Conservation (phyloP, 177 flowering plant species). For the Vitis hybrid region DNA sequence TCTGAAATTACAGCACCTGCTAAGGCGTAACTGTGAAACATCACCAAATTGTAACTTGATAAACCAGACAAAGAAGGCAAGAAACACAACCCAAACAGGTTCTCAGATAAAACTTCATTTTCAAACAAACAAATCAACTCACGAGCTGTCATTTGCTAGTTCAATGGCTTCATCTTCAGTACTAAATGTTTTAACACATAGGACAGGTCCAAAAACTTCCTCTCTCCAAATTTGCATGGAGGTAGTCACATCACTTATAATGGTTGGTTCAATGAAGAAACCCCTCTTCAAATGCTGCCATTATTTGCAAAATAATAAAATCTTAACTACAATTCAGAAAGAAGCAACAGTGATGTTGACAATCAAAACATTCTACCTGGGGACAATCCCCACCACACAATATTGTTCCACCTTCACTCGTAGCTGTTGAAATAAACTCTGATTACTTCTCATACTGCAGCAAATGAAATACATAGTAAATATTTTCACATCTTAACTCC, state of each 20-base stretch:
- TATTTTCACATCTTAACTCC: neutral
- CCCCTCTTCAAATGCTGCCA: slow-evolving; percentile 88
- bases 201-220: slow-evolving; percentile 98
- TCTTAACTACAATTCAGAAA: neutral
- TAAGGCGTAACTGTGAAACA: slow-evolving; percentile 69
- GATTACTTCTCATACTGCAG: slow-evolving; percentile 82
- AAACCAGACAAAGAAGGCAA: neutral
- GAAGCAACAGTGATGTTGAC: slow-evolving; percentile 1
- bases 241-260: slow-evolving; percentile 72
- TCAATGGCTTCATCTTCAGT: slow-evolving; percentile 94
- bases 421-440: slow-evolving; percentile 76
- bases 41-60: neutral
- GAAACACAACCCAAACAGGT: neutral
- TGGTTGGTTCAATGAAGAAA: slow-evolving; percentile 74
- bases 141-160: slow-evolving; percentile 88
- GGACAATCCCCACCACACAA: slow-evolving; percentile 82
- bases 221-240: slow-evolving; percentile 99
- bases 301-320: neutral
- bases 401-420: slow-evolving; percentile 91
- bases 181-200: slow-evolving; percentile 80
- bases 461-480: slow-evolving; percentile 4
- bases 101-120: neutral
- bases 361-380: slow-evolving; percentile 40
- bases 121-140: slow-evolving; percentile 23
- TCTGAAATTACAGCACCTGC: slow-evolving; percentile 89